Conservation (phyloP, 306 rosid genomes). For the Vachellia pachyceras region DNA sequence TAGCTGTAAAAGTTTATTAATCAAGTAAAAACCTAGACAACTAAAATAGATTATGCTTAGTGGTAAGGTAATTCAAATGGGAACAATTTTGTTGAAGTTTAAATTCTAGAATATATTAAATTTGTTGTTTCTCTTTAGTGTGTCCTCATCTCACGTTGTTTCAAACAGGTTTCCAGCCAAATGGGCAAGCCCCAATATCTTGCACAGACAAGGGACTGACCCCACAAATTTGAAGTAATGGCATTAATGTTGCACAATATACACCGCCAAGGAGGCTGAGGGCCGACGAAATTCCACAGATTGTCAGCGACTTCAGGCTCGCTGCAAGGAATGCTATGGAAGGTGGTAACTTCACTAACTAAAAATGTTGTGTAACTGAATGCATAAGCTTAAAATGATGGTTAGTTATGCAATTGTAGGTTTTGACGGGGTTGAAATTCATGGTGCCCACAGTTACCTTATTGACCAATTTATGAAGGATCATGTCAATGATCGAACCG, state of each 20-base stretch:
- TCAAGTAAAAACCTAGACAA: background rate
- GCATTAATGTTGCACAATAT: too few relatives aligned
- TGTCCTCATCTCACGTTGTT: too few relatives aligned
- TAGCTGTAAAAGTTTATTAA: background rate
- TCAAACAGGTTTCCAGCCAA: too few relatives aligned
- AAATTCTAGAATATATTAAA: too few relatives aligned
- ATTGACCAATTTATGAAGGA: background rate
- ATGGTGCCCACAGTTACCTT: slow-evolving; percentile 1
- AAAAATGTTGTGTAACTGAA: background rate
- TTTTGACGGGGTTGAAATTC: slow-evolving; percentile 3
- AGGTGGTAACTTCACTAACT: slow-evolving; percentile 33
- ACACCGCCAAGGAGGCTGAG: too few relatives aligned
- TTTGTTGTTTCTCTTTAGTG: too few relatives aligned
- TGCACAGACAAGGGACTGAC: too few relatives aligned
- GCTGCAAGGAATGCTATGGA: slow-evolving; percentile 62
- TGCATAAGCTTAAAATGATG: background rate
- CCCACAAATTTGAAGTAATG: too few relatives aligned
- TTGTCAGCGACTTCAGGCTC: slow-evolving; percentile 48
- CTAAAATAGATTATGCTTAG: background rate
- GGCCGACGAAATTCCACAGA: slow-evolving; percentile 47
- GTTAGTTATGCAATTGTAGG: background rate
- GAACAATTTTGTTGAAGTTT: background rate
- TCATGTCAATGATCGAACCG: background rate
- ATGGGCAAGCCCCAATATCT: too few relatives aligned
- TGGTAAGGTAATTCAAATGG: background rate